Evolutionary conservation across 2,329 filamentous ascomycete genomes (phyloP).

Genomic region (Fusarium pseudoanthophilum): DNA sequence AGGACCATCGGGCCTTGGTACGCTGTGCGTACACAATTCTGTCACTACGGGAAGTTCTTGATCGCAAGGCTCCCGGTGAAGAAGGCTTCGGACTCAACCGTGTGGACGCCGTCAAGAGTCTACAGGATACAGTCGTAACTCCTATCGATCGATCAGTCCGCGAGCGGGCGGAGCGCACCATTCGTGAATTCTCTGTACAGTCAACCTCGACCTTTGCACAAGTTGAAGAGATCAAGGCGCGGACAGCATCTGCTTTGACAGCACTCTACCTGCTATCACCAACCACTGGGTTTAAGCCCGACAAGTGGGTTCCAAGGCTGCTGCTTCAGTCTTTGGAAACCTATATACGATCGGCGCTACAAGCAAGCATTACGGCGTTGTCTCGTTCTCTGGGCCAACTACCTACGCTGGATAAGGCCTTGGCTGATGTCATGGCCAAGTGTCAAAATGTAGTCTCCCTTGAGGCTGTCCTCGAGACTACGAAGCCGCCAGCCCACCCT

Average conservation of each 20-base stretch:
- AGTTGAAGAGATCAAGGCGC: constrained; percentile 78
- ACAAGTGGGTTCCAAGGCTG: constrained; percentile 72
- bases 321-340: constrained; percentile 81
- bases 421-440: constrained; percentile 82
- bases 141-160: constrained; percentile 81
- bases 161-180: constrained; percentile 78
- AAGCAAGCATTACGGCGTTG: constrained; percentile 80
- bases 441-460: constrained; percentile 94
- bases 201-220: constrained; percentile 68
- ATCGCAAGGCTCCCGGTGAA: constrained; percentile 72
- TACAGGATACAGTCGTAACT: constrained; percentile 75
- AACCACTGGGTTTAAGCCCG: constrained; percentile 61
- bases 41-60: constrained; percentile 77
- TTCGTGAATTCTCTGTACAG: constrained; percentile 83
- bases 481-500: constrained; percentile 75
- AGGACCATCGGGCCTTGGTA: constrained; percentile 83
- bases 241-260: constrained; percentile 77
- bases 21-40: constrained; percentile 83
- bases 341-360: constrained; percentile 84
- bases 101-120: constrained; percentile 75
- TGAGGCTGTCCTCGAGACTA: constrained; percentile 77
- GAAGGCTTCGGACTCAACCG: constrained; percentile 81
- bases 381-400: constrained; percentile 81
- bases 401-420: constrained; percentile 81
- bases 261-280: constrained; percentile 87